Conservation (phyloP, 202 grass and related monocot species). For the Setaria italica region DNA sequence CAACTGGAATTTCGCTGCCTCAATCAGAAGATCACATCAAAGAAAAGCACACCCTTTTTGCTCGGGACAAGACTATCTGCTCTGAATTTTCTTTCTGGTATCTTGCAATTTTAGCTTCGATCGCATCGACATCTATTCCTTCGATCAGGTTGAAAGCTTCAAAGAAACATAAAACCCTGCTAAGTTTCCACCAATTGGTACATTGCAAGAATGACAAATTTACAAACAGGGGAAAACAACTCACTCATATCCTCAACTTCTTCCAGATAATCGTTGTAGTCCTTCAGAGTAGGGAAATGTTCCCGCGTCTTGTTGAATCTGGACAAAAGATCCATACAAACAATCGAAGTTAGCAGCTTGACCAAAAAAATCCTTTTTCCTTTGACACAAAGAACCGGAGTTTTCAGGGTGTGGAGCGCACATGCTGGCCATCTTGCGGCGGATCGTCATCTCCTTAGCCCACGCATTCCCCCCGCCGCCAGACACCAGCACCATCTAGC, state of each 20-base stretch:
- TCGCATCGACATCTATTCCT: conserved; percentile 69
- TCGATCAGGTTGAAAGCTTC: conserved; percentile 82
- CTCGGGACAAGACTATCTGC: conserved; percentile 78
- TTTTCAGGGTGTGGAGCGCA: conserved; percentile 18
- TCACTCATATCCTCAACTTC: conserved; percentile 98
- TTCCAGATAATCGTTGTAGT: conserved; percentile 96
- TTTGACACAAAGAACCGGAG: conserved; percentile 3
- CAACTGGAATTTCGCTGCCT: conserved; percentile 15
- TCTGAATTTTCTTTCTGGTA: conserved; percentile 84
- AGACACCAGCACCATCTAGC: conserved; percentile 57
- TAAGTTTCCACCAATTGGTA: conserved; percentile 5
- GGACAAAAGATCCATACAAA: conserved; percentile 21
- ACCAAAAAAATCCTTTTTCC: neutral
- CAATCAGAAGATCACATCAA: neutral
- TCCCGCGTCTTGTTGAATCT: conserved; percentile 92
- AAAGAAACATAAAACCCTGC: conserved; percentile 15
- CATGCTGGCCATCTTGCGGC: conserved; percentile 77
- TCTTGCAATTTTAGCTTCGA: conserved; percentile 80
- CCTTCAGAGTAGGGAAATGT: conserved; percentile 77
- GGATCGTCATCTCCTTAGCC: conserved; percentile 77
- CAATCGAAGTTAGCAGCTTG: neutral
- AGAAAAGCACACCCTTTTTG: conserved; percentile 72
- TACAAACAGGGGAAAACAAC: conserved; percentile 30
- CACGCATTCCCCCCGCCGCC: conserved; percentile 57
- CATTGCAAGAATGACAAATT: conserved; percentile 3